Evolutionary conservation across 2,329 filamentous ascomycete species (phyloP), one percentile per base, ranked within the genome.

Genomic region (Sarocladiaceae sp.): DNA sequence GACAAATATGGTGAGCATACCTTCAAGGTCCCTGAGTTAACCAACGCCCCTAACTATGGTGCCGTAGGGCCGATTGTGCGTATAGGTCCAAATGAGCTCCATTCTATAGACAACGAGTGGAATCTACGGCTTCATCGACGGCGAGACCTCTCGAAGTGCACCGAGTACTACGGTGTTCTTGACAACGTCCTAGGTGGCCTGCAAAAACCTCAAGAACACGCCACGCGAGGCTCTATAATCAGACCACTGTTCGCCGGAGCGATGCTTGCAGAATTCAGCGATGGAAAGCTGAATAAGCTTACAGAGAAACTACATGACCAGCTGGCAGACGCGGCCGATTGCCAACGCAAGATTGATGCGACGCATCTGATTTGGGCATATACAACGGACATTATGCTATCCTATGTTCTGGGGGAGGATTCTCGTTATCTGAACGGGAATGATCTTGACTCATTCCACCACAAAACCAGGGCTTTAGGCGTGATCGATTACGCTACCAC

Each of bases 311-410:
- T 29, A 13, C 13, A 9, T 7, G 9, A 29, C 7, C 26, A 13
- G 26, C 7, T 29, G 26, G 13, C 26, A 7, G 13, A 13, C 26
- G 26, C 13, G 9, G 26, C 26, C 13, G 26, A 29, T 7, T 9
- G 13, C 9, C 7, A 29, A 7, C 13, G 26, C 13, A 29, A 29
- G 13, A 7, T 29, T 29, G 26, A 29, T 29, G 26, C 26, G 13
- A 29, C 26, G 26, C 26, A 29, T 29, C 13, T 29, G 26, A 29
- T 29, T 9, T 29, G 26, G 50, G 50, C 50, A 15, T 52, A 45
- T 34, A 52, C 50, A 3, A 52, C 45, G 32, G 50, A 52, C n/a
- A 21, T 52, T 0, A 52, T 52, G 50, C 32, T 51, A 1, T 51
- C 49, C 9, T 52, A 52, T 23, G n/a, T 50, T 6, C 21, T 49